A percentile compares a stretch with the other conserved stretches of the same genome.
Conservation (phyloP, 345 rosid genomes). For the Anastatica hierochuntica region DNA sequence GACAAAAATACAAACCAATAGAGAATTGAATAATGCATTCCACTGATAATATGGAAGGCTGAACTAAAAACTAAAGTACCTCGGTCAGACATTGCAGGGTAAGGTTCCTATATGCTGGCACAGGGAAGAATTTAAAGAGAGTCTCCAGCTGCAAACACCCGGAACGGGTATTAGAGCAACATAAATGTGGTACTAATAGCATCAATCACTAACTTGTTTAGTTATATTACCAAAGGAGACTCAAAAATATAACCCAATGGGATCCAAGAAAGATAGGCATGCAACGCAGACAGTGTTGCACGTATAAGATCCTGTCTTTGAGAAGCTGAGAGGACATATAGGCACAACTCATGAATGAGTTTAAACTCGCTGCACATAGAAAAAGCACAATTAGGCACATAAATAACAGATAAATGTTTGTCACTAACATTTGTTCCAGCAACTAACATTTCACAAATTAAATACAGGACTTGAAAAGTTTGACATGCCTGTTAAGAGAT, state of each 20-base stretch:
- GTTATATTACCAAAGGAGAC: conserved; percentile 70
- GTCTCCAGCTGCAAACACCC: conserved; percentile 65
- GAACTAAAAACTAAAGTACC: conserved; percentile 30
- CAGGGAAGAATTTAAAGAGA: conserved; percentile 71
- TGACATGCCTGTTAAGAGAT: conserved; percentile 69
- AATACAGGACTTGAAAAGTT: not conserved
- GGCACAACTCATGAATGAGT: conserved; percentile 94
- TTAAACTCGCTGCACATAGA: conserved; percentile 76
- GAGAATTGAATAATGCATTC: not conserved
- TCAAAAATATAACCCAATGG: conserved; percentile 97
- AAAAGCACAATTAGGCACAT: conserved; percentile 15
- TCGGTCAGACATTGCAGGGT: conserved; percentile 89
- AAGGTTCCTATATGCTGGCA: conserved; percentile 76
- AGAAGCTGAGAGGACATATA: conserved; percentile 87
- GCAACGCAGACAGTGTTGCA: conserved; percentile 88
- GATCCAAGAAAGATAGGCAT: conserved; percentile 99
- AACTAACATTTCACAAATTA: not conserved
- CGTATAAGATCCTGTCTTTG: conserved; percentile 83
- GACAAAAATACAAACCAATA: conserved; percentile 7
- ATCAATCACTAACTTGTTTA: conserved; percentile 2
- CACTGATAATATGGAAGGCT: not conserved
- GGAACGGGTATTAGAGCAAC: conserved; percentile 2
- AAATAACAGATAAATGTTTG: conserved; percentile 2
- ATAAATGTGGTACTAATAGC: conserved; percentile 7
- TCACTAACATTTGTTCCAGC: not conserved